Evolutionary conservation across 2,329 filamentous ascomycete genomes (phyloP), one percentile per base, ranked within the genome.

Genomic region (Penicillium brevicompactum): DNA sequence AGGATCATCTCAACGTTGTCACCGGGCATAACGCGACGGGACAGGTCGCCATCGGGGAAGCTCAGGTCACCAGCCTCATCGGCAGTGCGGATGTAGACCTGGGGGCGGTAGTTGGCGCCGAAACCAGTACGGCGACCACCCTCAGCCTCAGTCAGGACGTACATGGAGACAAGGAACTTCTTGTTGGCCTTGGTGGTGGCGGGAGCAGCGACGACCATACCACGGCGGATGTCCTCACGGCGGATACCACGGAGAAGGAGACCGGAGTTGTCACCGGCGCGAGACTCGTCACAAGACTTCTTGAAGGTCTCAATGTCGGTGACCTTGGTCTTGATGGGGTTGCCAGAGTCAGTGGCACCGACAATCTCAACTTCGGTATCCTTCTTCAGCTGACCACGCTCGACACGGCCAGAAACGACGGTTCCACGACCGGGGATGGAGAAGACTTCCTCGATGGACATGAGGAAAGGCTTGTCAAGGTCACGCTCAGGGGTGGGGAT

Each of bases 241-340:
- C 92, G 92, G 73, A 99, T 80, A 83, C 94, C 93, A 80, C 94
- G 91, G 77, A 99, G 88, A 51, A 99, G 86, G 37, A 99, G 89
- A 73, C 94, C 94, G 24, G 94, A 97, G 87, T 97, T 99, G 80
- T 99, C 94, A 77, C 94, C 94, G 59, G 94, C 94, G 69, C 90
- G 87, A 56, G 93, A 96, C 80, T 96, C 91, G 56, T 97, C 92
- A 78, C 94, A 97, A 47, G 92, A 95, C 86, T 99, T 99, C 86
- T 97, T 97, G 85, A 99, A 99, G 64, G 93, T 99, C 84, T 99
- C 94, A 67, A 99, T 97, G 73, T 99, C 95, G 71, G 94, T 99
- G 64, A 99, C 93, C 84, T 97, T 97, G 78, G 94, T 97, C 87
- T 95, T 97, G 83, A 97, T 90, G 65, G 91, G 80, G 44, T 46